These are phyloP conservation scores for Kwoniella mangroviensis DNA, from an alignment of 768 basidiomycete species.

Conservation along the genomic window DNA sequence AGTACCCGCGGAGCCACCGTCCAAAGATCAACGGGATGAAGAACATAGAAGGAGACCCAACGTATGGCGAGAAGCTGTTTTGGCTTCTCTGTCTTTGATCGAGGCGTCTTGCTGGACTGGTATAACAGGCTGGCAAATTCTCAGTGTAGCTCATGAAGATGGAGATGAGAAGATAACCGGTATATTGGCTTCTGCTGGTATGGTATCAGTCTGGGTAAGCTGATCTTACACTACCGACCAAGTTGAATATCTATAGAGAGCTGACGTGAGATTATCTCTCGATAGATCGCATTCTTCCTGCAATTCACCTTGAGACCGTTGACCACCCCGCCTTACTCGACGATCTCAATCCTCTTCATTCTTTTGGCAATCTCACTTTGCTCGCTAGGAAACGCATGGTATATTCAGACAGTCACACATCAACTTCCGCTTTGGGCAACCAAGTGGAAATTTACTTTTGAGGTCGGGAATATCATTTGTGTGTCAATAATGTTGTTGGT, in stretches of 20 bases:
- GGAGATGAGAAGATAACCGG: conserved; percentile 19
- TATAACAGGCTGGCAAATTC: conserved; percentile 30
- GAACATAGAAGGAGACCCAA: conserved; percentile 19
- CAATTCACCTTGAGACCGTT: conserved; percentile 31
- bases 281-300: conserved; percentile 31
- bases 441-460: conserved; percentile 21
- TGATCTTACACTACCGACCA: neutral
- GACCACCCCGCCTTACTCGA: conserved; percentile 45
- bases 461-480: conserved; percentile 29
- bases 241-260: neutral
- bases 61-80: conserved; percentile 41
- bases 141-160: conserved; percentile 12
- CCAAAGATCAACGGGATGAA: conserved; percentile 21
- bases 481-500: conserved; percentile 29
- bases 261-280: conserved; percentile 35
- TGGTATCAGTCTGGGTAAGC: conserved; percentile 53
- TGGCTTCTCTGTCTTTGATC: conserved; percentile 34
- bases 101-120: conserved; percentile 42
- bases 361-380: conserved; percentile 35
- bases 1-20: conserved; percentile 28
- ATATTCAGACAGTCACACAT: conserved; percentile 26
- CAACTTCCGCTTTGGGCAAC: conserved; percentile 39
- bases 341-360: conserved; percentile 32
- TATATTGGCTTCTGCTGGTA: conserved; percentile 37
- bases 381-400: conserved; percentile 35